Evolutionary conservation across 768 basidiomycete species (phyloP), one percentile per base, ranked within the genome.

Genomic region (Mycena pura): DNA sequence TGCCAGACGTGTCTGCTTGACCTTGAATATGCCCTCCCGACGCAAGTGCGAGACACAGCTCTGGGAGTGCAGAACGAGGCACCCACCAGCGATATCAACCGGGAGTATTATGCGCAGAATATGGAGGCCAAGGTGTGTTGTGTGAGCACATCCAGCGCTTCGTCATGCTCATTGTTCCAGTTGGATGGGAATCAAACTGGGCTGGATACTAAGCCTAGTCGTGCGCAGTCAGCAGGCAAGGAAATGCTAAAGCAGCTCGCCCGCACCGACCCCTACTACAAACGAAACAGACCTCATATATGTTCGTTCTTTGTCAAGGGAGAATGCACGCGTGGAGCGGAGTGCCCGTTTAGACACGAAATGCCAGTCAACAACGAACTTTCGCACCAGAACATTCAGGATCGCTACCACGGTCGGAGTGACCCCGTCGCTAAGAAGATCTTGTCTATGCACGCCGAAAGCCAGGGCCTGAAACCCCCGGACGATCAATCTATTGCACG

Each of bases 1-100:
- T 99, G 97, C 80, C 97, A 99, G 78, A 98, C 96, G 2, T 99
- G 97, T 74, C 81, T 99, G 27, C 81, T 99, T 40, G 97, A 99
- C 76, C 85, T 99, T 58, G 96, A 98, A 73, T 99, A 95, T 67
- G 93, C 93, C 25, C 79, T 99, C 21, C 97, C 97, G 6, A 96
- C 95, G 0, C 97, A 99, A 82, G 95, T 99, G 10, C 84, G 97
- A 51, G 97, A 99, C 73, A 97, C 96, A 2, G 97, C 97, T 9
- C 77, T 99, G 48, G 94, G 90, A 1, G 67, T 91, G 22, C 82
- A 91, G 72, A 91, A 87, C 69, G 91, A 92, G 62, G 96, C 97
- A 0, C 97, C 97, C 6, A 95, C 91, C 49, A 96, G 95, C 72
- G 96, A 99, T 67, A 92, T 99, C 77, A 99, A 99, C 74, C 84